Conservation (phyloP, 129 eudicot genomes). For the Dittrichia graveolens region DNA sequence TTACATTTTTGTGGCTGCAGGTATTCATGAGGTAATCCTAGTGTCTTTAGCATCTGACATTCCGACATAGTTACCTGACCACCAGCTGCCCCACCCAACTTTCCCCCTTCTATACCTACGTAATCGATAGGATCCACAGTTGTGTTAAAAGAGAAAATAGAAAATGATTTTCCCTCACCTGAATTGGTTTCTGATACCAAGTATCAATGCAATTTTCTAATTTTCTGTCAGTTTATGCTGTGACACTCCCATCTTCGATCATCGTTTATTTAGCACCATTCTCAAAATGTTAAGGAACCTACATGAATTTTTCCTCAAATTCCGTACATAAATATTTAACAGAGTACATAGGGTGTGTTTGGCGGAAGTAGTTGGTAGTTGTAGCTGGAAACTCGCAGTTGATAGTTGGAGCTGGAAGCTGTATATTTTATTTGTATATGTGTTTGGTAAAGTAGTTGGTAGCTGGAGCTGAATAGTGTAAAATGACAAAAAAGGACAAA, state of each 20-base stretch:
- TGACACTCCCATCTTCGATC: too few relatives aligned
- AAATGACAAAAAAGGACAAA: too few relatives aligned
- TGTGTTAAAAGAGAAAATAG: neutral
- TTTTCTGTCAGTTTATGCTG: too few relatives aligned
- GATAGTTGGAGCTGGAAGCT: too few relatives aligned
- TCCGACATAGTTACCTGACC: constrained; percentile 19
- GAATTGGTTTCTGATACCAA: neutral
- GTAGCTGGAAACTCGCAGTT: too few relatives aligned
- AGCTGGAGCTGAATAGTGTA: too few relatives aligned
- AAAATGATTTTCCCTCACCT: neutral
- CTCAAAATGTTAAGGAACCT: neutral
- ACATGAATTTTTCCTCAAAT: neutral
- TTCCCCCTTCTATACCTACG: neutral
- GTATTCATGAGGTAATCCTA: constrained; percentile 85
- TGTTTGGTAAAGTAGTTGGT: too few relatives aligned
- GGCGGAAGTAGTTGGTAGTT: too few relatives aligned
- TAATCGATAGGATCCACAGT: neutral
- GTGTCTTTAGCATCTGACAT: constrained; percentile 21
- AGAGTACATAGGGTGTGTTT: neutral
- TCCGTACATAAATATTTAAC: neutral
- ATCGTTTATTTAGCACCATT: neutral
- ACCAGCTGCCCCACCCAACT: neutral
- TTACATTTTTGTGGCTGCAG: constrained; percentile 45
- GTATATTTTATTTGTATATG: too few relatives aligned
- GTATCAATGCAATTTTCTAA: constrained; percentile 1